phyloP scores from a whole-genome alignment of 108 stramenopile genomes.

The Epithemia pelagica region DNA sequence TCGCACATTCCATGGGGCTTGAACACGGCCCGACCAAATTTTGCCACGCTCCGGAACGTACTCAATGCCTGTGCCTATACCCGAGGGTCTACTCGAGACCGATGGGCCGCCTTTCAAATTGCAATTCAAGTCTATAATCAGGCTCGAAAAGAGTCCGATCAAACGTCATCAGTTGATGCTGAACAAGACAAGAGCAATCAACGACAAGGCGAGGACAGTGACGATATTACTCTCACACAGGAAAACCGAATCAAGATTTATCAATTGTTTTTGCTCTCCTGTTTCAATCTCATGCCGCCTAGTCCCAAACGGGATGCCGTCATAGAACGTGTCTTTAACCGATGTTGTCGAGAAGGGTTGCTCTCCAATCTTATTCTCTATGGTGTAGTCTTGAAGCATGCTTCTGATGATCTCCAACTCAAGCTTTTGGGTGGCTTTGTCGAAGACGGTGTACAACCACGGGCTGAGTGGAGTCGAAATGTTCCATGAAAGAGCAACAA shows the following conservation, averaged over 20 bases:
- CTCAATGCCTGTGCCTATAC: slow-evolving; percentile 33
- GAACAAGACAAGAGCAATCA: neutral
- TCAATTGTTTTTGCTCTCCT: slow-evolving; percentile 33
- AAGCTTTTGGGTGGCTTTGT: slow-evolving; percentile 29
- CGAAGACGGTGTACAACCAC: slow-evolving; percentile 26
- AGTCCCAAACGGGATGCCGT: slow-evolving; percentile 30
- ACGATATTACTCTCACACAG: neutral
- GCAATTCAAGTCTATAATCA: slow-evolving; percentile 15
- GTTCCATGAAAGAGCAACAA: no score
- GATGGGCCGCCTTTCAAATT: slow-evolving; percentile 30
- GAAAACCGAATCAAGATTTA: slow-evolving; percentile 3
- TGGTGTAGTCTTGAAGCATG: slow-evolving; percentile 23
- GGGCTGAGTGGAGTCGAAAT: slow-evolving; percentile 36
- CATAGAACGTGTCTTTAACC: slow-evolving; percentile 29
- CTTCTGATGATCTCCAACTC: slow-evolving; percentile 25
- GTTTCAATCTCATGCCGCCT: slow-evolving; percentile 27
- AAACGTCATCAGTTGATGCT: neutral
- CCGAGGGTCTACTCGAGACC: slow-evolving; percentile 16
- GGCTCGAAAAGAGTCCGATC: slow-evolving; percentile 14
- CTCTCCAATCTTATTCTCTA: slow-evolving; percentile 15
- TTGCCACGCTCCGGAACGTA: slow-evolving; percentile 15
- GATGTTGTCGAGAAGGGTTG: slow-evolving; percentile 35
- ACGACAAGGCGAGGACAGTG: neutral
- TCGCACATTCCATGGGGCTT: no score
- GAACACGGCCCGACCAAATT: slow-evolving; percentile 1